Evolutionary conservation across 1,284 basidiomycete genomes (phyloP), one percentile per base, ranked within the genome.

Genomic region (Grifola frondosa): DNA sequence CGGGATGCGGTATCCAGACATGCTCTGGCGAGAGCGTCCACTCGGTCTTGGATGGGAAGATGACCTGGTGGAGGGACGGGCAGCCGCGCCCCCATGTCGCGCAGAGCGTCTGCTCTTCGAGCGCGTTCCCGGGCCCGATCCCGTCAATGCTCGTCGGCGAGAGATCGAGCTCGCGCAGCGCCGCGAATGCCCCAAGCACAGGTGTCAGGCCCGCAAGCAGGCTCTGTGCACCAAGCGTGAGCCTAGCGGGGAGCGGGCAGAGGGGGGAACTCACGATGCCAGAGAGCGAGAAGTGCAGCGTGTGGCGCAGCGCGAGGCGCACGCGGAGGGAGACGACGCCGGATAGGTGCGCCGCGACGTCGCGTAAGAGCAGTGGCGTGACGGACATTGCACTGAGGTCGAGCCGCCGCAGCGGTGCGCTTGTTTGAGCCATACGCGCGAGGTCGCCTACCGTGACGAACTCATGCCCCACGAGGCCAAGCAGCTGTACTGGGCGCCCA

Each of bases 301-400:
- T 83, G 54, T 83, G 80, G 33, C 80, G 66, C 16, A 84, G 66
- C n/a, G 81, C 80, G 35, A 84, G 72, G 51, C 69, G 71, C 39
- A 84, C 68, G 47, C 70, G 71, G 54, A 84, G 66, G 30, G 62
- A 67, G 57, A 78, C 71, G 35, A 84, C 58, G 38, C 65, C 65
- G 31, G 69, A 63, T 41, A 83, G 67, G 57, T 75, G 69, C 22
- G 63, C 66, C 33, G 81, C 75, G 52, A 82, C 62, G 58, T 76
- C 76, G 46, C 76, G 69, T 34, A 84, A 66, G 34, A 81, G 68
- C 40, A 69, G 61, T 25, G 78, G 79, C 20, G 80, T 78, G 41
- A 77, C 74, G 44, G 72, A 70, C 68, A 82, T 79, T 26, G 69
- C 72, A 42, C 76, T 76, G 28, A 84, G 65, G 63, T 84, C 81